These are phyloP conservation scores for Auricularia sp. DNA, from an alignment of 768 basidiomycete genomes.

Conservation along the genomic window DNA sequence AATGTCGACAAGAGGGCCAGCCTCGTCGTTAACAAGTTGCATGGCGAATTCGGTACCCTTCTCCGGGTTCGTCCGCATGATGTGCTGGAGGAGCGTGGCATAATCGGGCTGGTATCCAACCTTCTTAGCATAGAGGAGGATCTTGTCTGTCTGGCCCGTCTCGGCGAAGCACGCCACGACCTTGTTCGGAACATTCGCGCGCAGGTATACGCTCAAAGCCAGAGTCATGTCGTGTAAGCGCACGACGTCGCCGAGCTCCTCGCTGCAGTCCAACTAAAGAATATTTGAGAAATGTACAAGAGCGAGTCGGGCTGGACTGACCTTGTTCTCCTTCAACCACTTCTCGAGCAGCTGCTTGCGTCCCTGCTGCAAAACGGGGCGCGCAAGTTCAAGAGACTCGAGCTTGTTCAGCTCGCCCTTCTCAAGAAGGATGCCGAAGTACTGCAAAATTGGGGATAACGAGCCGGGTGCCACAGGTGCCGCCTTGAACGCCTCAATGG, in stretches of 20 bases:
- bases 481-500: conserved; percentile 95
- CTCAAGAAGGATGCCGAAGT: conserved; percentile 97
- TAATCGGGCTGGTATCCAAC: conserved; percentile 92
- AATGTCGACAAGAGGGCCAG: conserved; percentile 83
- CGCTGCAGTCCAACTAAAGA: conserved; percentile 84
- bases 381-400: conserved; percentile 90
- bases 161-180: conserved; percentile 99
- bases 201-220: conserved; percentile 92
- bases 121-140: conserved; percentile 94
- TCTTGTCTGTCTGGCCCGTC: conserved; percentile 97
- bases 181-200: conserved; percentile 97
- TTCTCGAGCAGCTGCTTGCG: conserved; percentile 96
- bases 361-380: conserved; percentile 91
- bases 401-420: conserved; percentile 96
- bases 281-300: not conserved
- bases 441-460: conserved; percentile 91
- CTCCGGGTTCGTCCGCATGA: conserved; percentile 93
- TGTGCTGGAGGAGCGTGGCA: conserved; percentile 82
- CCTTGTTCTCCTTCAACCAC: conserved; percentile 99
- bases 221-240: conserved; percentile 92
- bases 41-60: conserved; percentile 98
- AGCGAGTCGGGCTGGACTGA: conserved; percentile 15
- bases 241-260: conserved; percentile 96
- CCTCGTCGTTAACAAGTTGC: conserved; percentile 87
- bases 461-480: conserved; percentile 86